Evolutionary conservation across 495 filamentous ascomycete genomes (phyloP).

Genomic region (Penicillium verhagenii): DNA sequence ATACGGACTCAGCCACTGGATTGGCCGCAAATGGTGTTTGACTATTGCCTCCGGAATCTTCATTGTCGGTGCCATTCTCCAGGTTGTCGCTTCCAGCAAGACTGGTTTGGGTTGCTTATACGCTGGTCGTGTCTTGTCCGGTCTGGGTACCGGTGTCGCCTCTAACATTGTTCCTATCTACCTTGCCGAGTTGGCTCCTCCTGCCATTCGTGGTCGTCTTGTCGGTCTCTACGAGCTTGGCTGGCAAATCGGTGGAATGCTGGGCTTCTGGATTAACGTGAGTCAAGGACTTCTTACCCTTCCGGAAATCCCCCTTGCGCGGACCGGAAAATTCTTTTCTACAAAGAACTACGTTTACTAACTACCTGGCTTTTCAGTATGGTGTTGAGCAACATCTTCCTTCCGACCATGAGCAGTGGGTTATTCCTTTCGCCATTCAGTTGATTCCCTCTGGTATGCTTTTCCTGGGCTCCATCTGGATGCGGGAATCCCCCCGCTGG

Average conservation of each 20-base stretch:
- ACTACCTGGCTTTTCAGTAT: slow-evolving; percentile 28
- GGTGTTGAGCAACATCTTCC: slow-evolving; percentile 37
- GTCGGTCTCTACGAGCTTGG: slow-evolving; percentile 75
- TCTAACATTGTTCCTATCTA: slow-evolving; percentile 79
- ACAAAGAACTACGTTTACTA: slow-evolving; percentile 2
- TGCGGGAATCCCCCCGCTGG: slow-evolving; percentile 61
- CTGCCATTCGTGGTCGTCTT: slow-evolving; percentile 75
- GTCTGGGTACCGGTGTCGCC: slow-evolving; percentile 73
- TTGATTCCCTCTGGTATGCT: slow-evolving; percentile 53
- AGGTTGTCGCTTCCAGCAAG: slow-evolving; percentile 56
- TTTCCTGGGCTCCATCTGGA: slow-evolving; percentile 46
- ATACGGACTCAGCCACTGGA: slow-evolving; percentile 54
- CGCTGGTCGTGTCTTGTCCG: slow-evolving; percentile 70
- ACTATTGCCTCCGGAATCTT: slow-evolving; percentile 55
- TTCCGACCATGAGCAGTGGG: slow-evolving; percentile 48
- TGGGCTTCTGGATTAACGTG: slow-evolving; percentile 71
- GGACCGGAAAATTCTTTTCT: not conserved
- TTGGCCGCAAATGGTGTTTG: slow-evolving; percentile 58
- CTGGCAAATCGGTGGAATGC: slow-evolving; percentile 72
- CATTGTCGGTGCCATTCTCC: slow-evolving; percentile 62
- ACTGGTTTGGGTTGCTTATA: slow-evolving; percentile 63
- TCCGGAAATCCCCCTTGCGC: slow-evolving; percentile 1
- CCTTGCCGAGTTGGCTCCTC: slow-evolving; percentile 75
- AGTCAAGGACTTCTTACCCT: no score
- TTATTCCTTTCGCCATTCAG: slow-evolving; percentile 58